Base-by-base conservation (phyloP, 805 yeast species). In the Alloascoidea africana region DNA sequence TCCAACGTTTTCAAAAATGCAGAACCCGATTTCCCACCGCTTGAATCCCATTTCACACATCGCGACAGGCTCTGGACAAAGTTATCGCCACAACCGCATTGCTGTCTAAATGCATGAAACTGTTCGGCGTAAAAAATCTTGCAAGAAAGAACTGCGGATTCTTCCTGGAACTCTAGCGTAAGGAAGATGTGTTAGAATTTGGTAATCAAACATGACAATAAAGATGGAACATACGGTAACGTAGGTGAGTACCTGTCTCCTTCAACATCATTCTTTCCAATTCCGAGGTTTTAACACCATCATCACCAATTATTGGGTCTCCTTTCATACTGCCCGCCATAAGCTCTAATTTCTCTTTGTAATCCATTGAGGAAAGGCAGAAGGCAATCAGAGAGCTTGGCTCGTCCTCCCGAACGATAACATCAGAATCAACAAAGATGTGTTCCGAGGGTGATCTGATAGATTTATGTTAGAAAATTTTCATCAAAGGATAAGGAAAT, bases 21-120 rank as follows among this genome's bases (percentile, higher is more conserved):
- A 2, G 96, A 85, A 0, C 97, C 96, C 54, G 95, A 83, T 52
- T 91, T 91, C 27, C 99, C 99, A 32, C 99, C 99, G 17, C 77
- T 72, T 0, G 94, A 80, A 49, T 89, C 87, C 97, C 97, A 93
- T 51, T 86, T 83, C 11, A 86, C 74, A 59, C 99, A 91, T 42
- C 98, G 61, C 3, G 96, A 77, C 35, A 93, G 66, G 55, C 96
- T 86, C 53, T 86, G 95, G 32, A 91, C 73, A 46, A 78, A 91
- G 46, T 69, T 70, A 3, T 70, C 78, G 40, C 73, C 73, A 39
- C 76, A 73, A 1, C 84, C 86, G 62, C 96, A 89, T 18, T 82
- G 77, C 40, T 73, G 67, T 40, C 98, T 64, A 47, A 91, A 76
- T 0, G 97, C 96, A 52, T 89, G 96, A 59, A 91, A 91, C 52